Conservation (phyloP, 306 rosid species). For the Trifolium repens region DNA sequence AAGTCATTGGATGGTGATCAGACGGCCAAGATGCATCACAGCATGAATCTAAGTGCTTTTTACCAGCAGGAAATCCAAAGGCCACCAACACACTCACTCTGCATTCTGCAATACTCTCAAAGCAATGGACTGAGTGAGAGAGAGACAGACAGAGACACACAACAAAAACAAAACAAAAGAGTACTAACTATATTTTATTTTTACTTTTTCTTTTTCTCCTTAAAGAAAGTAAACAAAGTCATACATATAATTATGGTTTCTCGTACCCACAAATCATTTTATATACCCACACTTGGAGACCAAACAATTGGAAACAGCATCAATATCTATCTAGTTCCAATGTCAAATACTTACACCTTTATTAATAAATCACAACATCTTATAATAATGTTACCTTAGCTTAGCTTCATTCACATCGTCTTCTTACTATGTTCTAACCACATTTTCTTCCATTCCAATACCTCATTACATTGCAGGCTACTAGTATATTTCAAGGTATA, state of each 20-base stretch:
- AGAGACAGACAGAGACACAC: conserved; percentile 16
- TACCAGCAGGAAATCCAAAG: no score
- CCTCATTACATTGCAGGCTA: neutral
- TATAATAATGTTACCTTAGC: neutral
- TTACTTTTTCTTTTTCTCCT: conserved; percentile 6
- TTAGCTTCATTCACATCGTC: no score
- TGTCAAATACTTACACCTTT: neutral
- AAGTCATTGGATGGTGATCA: no score
- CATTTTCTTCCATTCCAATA: neutral
- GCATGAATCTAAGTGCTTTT: no score
- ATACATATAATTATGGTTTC: conserved; percentile 41
- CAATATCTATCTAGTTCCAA: conserved; percentile 38
- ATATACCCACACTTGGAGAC: conserved; percentile 43
- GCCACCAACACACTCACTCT: conserved; percentile 42
- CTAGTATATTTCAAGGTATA: conserved; percentile 19
- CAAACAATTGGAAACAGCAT: conserved; percentile 36
- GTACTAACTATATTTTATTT: no score
- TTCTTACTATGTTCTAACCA: conserved; percentile 1
- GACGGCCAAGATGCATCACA: no score
- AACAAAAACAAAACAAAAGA: no score
- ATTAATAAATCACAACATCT: neutral
- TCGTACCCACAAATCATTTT: conserved; percentile 46
- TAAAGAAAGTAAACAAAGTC: conserved; percentile 39
- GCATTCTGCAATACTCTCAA: conserved; percentile 43
- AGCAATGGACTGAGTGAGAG: conserved; percentile 14